These are phyloP conservation scores for Trichoderma polysporum DNA, from an alignment of 2,329 filamentous ascomycete genomes.

Conservation along the genomic window DNA sequence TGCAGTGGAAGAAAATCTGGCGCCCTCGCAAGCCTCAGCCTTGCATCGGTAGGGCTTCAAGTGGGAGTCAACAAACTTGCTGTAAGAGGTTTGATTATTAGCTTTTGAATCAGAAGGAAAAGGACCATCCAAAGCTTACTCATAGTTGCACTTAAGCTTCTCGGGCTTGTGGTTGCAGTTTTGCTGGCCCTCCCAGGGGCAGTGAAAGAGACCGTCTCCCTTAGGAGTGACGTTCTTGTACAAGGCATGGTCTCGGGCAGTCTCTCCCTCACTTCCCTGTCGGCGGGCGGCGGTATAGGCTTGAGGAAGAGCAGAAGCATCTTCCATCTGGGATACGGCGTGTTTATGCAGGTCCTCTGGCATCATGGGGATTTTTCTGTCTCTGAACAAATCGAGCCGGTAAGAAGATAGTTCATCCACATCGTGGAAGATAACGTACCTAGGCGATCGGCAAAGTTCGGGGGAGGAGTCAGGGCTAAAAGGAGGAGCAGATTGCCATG, in stretches of 20 bases:
- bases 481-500: constrained; percentile 40
- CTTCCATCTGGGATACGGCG: constrained; percentile 31
- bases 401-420: constrained; percentile 24
- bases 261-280: constrained; percentile 53
- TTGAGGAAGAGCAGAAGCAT: constrained; percentile 33
- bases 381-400: constrained; percentile 30
- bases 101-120: constrained; percentile 21
- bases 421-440: constrained; percentile 44
- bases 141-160: constrained; percentile 98
- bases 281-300: constrained; percentile 47
- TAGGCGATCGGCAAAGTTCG: constrained; percentile 52
- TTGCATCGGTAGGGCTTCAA: constrained; percentile 96
- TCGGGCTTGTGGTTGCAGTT: constrained; percentile 87
- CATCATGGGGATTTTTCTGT: constrained; percentile 34
- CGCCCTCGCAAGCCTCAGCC: constrained; percentile 75
- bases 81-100: constrained; percentile 37
- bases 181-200: constrained; percentile 73
- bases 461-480: constrained; percentile 48
- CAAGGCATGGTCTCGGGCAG: constrained; percentile 64
- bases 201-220: constrained; percentile 85
- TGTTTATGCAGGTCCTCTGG: constrained; percentile 31
- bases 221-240: constrained; percentile 66
- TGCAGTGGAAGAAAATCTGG: constrained; percentile 91
- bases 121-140: constrained; percentile 60
- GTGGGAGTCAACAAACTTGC: constrained; percentile 97